phyloP scores from a whole-genome alignment of 2,329 filamentous ascomycete species.

The Ceratocystis diversiconidia region DNA sequence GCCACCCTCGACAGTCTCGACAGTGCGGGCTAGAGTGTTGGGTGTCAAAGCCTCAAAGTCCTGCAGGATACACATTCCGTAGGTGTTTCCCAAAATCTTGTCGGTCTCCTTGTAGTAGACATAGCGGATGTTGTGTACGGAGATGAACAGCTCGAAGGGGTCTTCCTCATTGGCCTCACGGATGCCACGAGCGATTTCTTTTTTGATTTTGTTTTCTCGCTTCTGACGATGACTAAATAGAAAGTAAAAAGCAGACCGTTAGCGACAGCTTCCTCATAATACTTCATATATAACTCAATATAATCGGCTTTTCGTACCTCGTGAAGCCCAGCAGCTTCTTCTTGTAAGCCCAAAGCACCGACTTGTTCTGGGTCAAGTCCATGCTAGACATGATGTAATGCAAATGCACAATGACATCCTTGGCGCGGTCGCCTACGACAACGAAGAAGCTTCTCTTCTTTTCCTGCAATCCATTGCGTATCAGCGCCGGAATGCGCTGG shows the following conservation, averaged over 20 bases:
- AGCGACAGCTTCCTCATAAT: background rate
- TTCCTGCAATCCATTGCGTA: constrained; percentile 81
- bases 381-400: constrained; percentile 86
- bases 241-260: background rate
- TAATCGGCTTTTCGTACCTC: constrained; percentile 31
- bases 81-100: constrained; percentile 95
- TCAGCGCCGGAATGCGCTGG: constrained; percentile 78
- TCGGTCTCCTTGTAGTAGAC: constrained; percentile 99
- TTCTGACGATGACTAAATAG: constrained; percentile 72
- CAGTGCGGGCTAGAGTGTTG: constrained; percentile 85
- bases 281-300: too few species aligned
- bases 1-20: constrained; percentile 95
- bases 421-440: constrained; percentile 82
- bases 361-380: constrained; percentile 81
- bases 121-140: constrained; percentile 93
- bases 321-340: constrained; percentile 92
- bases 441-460: constrained; percentile 99
- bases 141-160: constrained; percentile 93
- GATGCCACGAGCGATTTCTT: constrained; percentile 88
- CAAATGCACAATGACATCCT: constrained; percentile 87
- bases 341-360: constrained; percentile 96
- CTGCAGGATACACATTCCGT: constrained; percentile 95
- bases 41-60: constrained; percentile 97
- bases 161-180: constrained; percentile 87
- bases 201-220: constrained; percentile 95